These are phyloP conservation scores for Aspergillus bertholletiae DNA, from an alignment of 495 filamentous ascomycete species.

Conservation along the genomic window DNA sequence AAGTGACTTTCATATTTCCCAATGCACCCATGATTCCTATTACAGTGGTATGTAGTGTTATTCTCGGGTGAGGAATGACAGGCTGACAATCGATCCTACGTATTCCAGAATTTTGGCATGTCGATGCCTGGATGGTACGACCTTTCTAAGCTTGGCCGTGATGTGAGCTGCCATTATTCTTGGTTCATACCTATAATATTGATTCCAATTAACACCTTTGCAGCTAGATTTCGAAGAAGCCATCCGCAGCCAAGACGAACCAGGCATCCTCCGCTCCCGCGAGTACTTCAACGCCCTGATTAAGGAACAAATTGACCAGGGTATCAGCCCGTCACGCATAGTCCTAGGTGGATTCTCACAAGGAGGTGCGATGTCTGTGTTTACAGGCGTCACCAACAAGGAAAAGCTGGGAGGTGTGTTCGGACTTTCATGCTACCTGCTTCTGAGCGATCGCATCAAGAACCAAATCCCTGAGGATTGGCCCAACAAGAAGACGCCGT, in stretches of 20 bases:
- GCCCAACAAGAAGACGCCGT: slow-evolving; percentile 73
- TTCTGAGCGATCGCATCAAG: slow-evolving; percentile 68
- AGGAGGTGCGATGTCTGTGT: slow-evolving; percentile 57
- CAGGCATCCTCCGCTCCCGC: slow-evolving; percentile 69
- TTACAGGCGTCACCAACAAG: slow-evolving; percentile 66
- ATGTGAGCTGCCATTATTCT: slow-evolving; percentile 29
- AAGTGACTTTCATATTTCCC: slow-evolving; percentile 90
- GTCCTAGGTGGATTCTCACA: slow-evolving; percentile 72
- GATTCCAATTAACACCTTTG: neutral
- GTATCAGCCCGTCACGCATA: slow-evolving; percentile 79
- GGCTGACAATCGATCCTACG: neutral
- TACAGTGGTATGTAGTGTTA: slow-evolving; percentile 61
- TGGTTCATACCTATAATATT: neutral
- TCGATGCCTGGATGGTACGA: slow-evolving; percentile 92
- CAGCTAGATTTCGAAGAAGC: slow-evolving; percentile 47
- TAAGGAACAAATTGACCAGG: slow-evolving; percentile 74
- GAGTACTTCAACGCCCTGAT: slow-evolving; percentile 78
- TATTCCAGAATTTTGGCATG: slow-evolving; percentile 69
- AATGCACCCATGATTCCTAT: slow-evolving; percentile 91
- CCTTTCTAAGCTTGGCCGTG: slow-evolving; percentile 58
- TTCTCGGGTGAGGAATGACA: neutral
- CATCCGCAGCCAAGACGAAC: slow-evolving; percentile 65
- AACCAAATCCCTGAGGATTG: slow-evolving; percentile 59
- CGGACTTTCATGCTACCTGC: slow-evolving; percentile 77
- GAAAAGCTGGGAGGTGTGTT: slow-evolving; percentile 84